A percentile compares a stretch with the other conserved stretches of the same genome.
Evolutionary conservation across 164 flowering plant genomes (phyloP).

Genomic region (Macadamia integrifolia): DNA sequence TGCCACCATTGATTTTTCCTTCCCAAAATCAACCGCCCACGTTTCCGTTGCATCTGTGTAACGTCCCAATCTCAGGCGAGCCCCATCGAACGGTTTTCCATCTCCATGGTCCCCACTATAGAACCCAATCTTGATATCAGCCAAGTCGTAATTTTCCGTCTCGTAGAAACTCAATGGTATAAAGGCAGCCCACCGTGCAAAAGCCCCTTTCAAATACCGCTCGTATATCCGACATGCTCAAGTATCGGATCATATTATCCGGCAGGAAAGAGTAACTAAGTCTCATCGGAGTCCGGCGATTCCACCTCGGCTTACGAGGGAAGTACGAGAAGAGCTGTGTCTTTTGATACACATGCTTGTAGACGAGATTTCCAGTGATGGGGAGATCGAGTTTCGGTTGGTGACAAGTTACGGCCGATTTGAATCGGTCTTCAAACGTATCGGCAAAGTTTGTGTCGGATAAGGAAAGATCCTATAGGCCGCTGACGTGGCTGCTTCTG

Average conservation of each 20-base stretch:
- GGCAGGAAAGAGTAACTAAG: conserved; percentile 55
- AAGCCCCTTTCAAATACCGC: conserved; percentile 36
- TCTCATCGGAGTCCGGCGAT: conserved; percentile 28
- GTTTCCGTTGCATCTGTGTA: conserved; percentile 66
- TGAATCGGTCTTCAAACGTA: conserved; percentile 35
- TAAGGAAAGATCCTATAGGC: conserved; percentile 35
- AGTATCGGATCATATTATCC: conserved; percentile 9
- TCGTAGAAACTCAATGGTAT: conserved; percentile 56
- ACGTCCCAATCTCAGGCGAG: conserved; percentile 58
- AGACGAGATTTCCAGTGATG: conserved; percentile 41
- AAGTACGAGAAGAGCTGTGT: conserved; percentile 37
- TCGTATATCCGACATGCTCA: conserved; percentile 25
- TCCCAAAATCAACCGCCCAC: conserved; percentile 59
- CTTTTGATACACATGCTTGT: conserved; percentile 17
- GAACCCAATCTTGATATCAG: conserved; percentile 66
- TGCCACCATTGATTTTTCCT: conserved; percentile 41
- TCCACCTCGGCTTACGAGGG: conserved; percentile 60
- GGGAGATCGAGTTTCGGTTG: conserved; percentile 42
- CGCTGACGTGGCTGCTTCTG: conserved; percentile 33
- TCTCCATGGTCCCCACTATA: conserved; percentile 72
- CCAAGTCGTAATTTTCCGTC: conserved; percentile 28
- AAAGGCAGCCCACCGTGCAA: conserved; percentile 47
- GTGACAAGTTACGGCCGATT: conserved; percentile 33
- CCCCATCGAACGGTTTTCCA: conserved; percentile 78
- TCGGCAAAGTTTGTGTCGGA: conserved; percentile 29